phyloP scores from a whole-genome alignment of 2,329 filamentous ascomycete genomes.

The Camptophora hylomeconis region DNA sequence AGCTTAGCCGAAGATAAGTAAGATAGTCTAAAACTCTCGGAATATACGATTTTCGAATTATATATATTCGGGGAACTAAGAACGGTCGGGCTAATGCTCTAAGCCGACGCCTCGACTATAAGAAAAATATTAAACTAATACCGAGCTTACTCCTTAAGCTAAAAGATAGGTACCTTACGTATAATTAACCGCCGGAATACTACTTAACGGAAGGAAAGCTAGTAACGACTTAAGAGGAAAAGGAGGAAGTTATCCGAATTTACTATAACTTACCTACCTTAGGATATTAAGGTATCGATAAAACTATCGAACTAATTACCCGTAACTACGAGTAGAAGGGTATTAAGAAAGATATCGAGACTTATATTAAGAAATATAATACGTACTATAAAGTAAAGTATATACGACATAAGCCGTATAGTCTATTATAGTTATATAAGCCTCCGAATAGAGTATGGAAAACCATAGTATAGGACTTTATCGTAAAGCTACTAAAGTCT shows the following conservation, averaged over 20 bases:
- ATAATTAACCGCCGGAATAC: conserved; percentile 1
- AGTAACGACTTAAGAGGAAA: conserved; percentile 1
- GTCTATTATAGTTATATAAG: conserved; percentile 5
- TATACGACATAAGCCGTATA: conserved; percentile 7
- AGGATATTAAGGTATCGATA: conserved; percentile 7
- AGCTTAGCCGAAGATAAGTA: conserved; percentile 7
- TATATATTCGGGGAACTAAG: conserved; percentile 7
- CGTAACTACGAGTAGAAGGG: conserved; percentile 5
- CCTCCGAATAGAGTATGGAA: conserved; percentile 16
- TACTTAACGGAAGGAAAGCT: not conserved
- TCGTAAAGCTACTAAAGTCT: conserved; percentile 2
- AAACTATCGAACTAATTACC: conserved; percentile 8
- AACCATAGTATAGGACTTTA: conserved; percentile 8
- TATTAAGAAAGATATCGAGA: conserved; percentile 5
- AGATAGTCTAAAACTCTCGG: conserved; percentile 3
- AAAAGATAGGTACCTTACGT: conserved; percentile 3
- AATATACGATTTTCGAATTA: conserved; percentile 9
- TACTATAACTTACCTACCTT: conserved; percentile 4
- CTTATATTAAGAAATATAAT: conserved; percentile 7
- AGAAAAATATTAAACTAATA: conserved; percentile 3
- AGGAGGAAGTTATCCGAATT: conserved; percentile 4
- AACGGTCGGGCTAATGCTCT: conserved; percentile 10
- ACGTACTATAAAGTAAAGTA: conserved; percentile 6
- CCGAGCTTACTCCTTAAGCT: conserved; percentile 1
- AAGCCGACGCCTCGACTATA: conserved; percentile 8